Conservation (phyloP, 2,329 filamentous ascomycete species). For the Sporothrix globosa region DNA sequence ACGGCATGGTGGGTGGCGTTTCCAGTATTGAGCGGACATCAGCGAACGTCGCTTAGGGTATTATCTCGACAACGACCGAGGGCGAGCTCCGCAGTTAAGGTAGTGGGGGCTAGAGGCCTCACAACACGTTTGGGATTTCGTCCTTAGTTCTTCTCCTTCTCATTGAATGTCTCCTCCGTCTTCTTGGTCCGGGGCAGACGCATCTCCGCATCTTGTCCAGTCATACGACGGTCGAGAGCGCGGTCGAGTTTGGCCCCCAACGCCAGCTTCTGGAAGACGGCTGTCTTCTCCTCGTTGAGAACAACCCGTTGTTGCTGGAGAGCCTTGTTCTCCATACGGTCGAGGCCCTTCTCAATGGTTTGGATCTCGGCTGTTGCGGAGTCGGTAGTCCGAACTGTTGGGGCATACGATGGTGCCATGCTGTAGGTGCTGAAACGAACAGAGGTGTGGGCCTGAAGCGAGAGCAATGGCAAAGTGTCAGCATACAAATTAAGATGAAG, state of each 20-base stretch:
- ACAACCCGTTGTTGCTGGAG: conserved; percentile 80
- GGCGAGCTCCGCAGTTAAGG: background rate
- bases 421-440: conserved; percentile 64
- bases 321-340: conserved; percentile 88
- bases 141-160: conserved; percentile 46
- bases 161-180: conserved; percentile 33
- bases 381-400: conserved; percentile 57
- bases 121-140: too few species aligned
- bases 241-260: conserved; percentile 89
- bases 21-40: background rate
- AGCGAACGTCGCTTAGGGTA: background rate
- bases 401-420: conserved; percentile 63
- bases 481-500: background rate
- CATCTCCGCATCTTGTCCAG: conserved; percentile 85
- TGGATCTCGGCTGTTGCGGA: conserved; percentile 61
- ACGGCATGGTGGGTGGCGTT: background rate
- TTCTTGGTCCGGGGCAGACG: conserved; percentile 51
- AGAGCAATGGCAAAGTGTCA: background rate
- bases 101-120: background rate
- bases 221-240: conserved; percentile 83
- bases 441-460: conserved; percentile 55
- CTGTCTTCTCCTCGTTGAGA: conserved; percentile 76
- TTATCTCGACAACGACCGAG: conserved; percentile 1
- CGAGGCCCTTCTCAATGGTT: conserved; percentile 77
- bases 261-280: conserved; percentile 81